Conservation (phyloP, 2,329 filamentous ascomycete species). For the Fusarium clavum region DNA sequence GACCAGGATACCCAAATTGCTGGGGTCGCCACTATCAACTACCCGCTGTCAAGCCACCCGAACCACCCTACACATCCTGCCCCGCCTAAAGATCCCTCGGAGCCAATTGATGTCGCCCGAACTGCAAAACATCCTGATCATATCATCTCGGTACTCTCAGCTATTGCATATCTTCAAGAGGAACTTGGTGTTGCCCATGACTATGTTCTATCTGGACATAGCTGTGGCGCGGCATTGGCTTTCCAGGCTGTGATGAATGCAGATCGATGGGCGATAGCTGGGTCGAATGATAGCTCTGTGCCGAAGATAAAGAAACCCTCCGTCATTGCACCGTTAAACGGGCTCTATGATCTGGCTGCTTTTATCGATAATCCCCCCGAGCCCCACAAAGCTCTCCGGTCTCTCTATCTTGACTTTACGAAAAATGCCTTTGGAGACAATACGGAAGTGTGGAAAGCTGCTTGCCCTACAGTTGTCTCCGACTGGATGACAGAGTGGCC, state of each 20-base stretch:
- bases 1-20: background rate
- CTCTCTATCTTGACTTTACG: background rate
- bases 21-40: background rate
- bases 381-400: background rate
- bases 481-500: conserved; percentile 1
- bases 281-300: background rate
- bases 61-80: background rate
- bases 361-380: background rate
- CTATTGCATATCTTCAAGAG: background rate
- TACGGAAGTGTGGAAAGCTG: background rate
- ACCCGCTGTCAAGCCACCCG: conserved; percentile 5
- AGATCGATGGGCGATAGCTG: background rate
- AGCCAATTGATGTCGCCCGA: background rate
- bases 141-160: background rate
- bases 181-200: background rate
- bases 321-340: background rate
- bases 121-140: conserved; percentile 6
- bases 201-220: background rate
- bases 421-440: conserved; percentile 8
- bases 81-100: background rate
- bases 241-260: background rate
- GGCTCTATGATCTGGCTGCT: background rate
- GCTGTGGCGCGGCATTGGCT: background rate
- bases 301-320: background rate
- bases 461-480: background rate